Evolutionary conservation across 768 basidiomycete species (phyloP).

Genomic region (Lactifluus echinatus): DNA sequence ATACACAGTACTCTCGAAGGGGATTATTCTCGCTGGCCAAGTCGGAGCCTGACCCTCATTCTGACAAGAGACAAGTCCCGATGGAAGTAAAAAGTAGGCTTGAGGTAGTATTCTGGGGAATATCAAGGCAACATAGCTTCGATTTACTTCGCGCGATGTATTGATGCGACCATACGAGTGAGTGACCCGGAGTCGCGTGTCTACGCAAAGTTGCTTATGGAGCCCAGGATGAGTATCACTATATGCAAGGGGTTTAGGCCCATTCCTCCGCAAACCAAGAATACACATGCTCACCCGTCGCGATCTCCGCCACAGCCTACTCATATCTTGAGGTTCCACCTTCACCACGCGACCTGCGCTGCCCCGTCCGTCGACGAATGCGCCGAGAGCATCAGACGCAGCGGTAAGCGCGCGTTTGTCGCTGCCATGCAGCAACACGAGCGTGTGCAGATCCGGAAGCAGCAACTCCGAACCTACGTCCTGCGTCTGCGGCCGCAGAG

Average conservation of each 20-base stretch:
- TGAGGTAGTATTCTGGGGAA: background rate
- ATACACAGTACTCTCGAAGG: too few species aligned
- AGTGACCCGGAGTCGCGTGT: background rate
- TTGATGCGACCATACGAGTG: background rate
- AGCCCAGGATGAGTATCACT: background rate
- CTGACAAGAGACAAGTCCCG: too few species aligned
- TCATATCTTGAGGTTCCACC: background rate
- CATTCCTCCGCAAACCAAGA: background rate
- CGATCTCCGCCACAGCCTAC: background rate
- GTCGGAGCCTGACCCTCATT: too few species aligned
- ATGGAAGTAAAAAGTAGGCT: background rate
- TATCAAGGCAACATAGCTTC: background rate
- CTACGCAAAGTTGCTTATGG: background rate
- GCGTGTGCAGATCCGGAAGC: background rate
- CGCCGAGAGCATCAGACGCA: background rate
- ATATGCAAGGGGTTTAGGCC: background rate
- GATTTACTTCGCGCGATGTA: background rate
- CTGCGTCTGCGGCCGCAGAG: background rate
- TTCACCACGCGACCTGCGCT: background rate
- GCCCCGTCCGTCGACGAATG: background rate
- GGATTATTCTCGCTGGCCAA: too few species aligned
- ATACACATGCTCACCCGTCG: background rate
- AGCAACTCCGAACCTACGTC: background rate
- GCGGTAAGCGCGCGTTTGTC: background rate
- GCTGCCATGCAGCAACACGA: conserved; percentile 7